Percentiles rank a stretch among this genome's conserved stretches.
phyloP scores from a whole-genome alignment of 23 red algal genomes.

The Gracilaria domingensis region DNA sequence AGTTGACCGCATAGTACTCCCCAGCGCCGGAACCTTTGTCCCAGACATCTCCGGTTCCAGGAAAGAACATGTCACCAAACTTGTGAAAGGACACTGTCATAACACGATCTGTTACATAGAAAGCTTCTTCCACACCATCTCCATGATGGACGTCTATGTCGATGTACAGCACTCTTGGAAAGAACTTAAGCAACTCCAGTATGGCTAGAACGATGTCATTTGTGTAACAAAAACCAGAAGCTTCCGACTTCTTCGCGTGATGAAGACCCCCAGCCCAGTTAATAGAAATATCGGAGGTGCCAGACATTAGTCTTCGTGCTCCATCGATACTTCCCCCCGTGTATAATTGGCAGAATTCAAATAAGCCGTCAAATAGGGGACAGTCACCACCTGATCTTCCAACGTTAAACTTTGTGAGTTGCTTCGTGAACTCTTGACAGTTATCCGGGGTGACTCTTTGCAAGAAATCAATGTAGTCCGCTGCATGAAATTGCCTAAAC shows the following conservation, averaged over 20 bases:
- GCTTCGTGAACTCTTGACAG: slow-evolving; percentile 76
- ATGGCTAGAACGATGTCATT: slow-evolving; percentile 99
- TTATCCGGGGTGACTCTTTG: slow-evolving; percentile 89
- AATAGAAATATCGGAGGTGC: slow-evolving; percentile 91
- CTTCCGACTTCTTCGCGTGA: slow-evolving; percentile 99
- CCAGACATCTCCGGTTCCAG: slow-evolving; percentile 97
- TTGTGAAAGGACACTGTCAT: slow-evolving; percentile 99
- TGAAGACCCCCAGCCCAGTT: slow-evolving; percentile 99
- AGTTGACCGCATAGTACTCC: slow-evolving; percentile 96
- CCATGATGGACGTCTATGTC: slow-evolving; percentile 99
- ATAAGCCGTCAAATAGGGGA: slow-evolving; percentile 96
- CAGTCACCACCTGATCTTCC: slow-evolving; percentile 89
- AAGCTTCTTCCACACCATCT: slow-evolving; percentile 99
- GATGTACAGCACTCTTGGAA: slow-evolving; percentile 95
- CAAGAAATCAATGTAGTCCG: slow-evolving; percentile 96
- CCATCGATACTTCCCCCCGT: slow-evolving; percentile 94
- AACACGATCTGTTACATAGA: slow-evolving; percentile 99
- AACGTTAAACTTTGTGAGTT: slow-evolving; percentile 90
- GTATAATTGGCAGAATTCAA: slow-evolving; percentile 95
- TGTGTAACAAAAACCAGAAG: slow-evolving; percentile 96
- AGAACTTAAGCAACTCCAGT: slow-evolving; percentile 92
- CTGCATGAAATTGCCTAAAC: slow-evolving; percentile 91
- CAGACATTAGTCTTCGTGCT: slow-evolving; percentile 87
- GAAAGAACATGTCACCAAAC: slow-evolving; percentile 99
- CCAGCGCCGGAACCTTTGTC: slow-evolving; percentile 95